Conservation (phyloP, 331 rosid genomes). For the Malus hybrid region DNA sequence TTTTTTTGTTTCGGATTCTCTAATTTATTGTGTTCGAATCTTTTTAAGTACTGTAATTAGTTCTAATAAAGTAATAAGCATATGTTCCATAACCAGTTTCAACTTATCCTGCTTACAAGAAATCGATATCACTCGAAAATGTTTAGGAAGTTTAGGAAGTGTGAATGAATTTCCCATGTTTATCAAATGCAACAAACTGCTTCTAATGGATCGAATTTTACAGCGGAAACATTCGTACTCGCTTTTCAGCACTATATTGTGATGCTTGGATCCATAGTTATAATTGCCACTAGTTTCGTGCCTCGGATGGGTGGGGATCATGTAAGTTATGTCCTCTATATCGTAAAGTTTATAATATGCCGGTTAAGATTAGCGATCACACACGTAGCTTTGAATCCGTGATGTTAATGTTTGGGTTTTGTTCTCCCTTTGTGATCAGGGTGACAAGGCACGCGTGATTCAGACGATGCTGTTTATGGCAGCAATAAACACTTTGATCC, state of each 20-base stretch:
- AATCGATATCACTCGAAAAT: neutral
- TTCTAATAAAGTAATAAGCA: neutral
- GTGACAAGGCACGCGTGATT: constrained; percentile 89
- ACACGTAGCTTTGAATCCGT: neutral
- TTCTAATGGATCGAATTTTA: constrained; percentile 10
- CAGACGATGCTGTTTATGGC: constrained; percentile 78
- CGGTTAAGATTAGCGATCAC: neutral
- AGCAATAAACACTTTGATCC: constrained; percentile 77
- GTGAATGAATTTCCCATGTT: neutral
- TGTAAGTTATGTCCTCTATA: constrained; percentile 34
- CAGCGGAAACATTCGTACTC: constrained; percentile 64
- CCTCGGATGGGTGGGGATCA: constrained; percentile 81
- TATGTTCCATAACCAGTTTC: neutral
- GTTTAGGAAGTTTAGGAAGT: too few relatives aligned
- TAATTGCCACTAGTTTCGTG: constrained; percentile 60
- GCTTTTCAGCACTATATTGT: constrained; percentile 95
- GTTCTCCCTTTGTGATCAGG: constrained; percentile 31
- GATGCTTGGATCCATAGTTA: constrained; percentile 87
- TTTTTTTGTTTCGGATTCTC: neutral
- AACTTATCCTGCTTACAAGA: neutral
- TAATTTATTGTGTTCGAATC: neutral
- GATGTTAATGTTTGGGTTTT: neutral
- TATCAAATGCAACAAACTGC: neutral
- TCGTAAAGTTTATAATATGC: neutral
- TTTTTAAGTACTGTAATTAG: neutral